Base-by-base conservation (phyloP, 1,284 basidiomycete species). In the Malassezia yamatoensis region DNA sequence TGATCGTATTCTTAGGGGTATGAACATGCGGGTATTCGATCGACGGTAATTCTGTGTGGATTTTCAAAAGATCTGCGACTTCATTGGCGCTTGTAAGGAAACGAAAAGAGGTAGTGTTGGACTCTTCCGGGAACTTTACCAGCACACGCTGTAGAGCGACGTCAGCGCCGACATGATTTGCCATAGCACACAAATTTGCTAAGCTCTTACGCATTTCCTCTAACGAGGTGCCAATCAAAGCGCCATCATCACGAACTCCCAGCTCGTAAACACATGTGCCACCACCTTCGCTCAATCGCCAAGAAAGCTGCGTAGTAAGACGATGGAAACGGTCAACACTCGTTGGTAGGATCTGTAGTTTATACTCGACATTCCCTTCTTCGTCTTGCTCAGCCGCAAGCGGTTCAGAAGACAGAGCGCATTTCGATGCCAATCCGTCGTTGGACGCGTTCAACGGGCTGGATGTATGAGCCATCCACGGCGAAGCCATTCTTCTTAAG, bases 351-450 rank as follows among this genome's bases (percentile, higher is more conserved):
- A 75, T 66, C 53, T 72, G 70, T 55, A 68, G 65, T 54, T 75
- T 75, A 64, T 75, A 75, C 48, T 75, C 72, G 18, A 73, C 65
- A 49, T 75, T 72, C 38, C 72, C 72, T 20, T 60, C 60, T 49
- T 59, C 63, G 52, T 72, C 71, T 12, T 69, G 60, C 46, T 75
- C 72, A 9, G 72, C 70, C 7, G 58, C 60, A 34, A 74, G 46
- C 16, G 46, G 34, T 38, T 29, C 24, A 29, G 24, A 29, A 29
- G 24, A 29, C 24, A 29, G 24, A 29, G 24, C 24, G 24, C 24
- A 29, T 29, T 29, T 29, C 7, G 24, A 4, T 29, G 24, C 24
- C 7, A 29, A 29, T 29, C 24, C 24, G 24, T 29, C 24, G 24
- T 29, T 29, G 3, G 24, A 29, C 24, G 24, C 24, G 24, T 29